Base-by-base conservation (phyloP, 441 rosid genomes). In the Pelargonium exstipulatum region DNA sequence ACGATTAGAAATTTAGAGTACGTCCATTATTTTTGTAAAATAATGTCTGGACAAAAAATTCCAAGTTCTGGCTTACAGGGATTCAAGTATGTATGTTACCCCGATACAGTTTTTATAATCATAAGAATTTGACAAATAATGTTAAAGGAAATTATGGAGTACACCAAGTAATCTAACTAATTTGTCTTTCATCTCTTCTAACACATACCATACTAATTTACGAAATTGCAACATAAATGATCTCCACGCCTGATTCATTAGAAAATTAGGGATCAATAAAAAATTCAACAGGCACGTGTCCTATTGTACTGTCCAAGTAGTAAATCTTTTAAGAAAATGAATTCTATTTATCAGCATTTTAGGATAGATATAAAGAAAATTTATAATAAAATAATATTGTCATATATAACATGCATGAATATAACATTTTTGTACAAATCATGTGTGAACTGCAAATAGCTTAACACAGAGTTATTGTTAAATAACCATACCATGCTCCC, bases 401-500 rank as follows among this genome's bases (percentile, higher is more conserved):
- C 42, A 37, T 5, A 13, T n/a, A 51, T 51, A 51, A 14, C 58
- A 51, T n/a, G 58, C 58, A 51, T n/a, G 58, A 51, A 5, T 5
- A n/a, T n/a, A 51, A 51, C 58, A 51, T 51, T 51, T 16, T 51
- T 14, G 6, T 0, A 51, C 18, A 14, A 51, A 51, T 51, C 58
- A 51, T 37, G 42, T 57, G 69, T 26, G 16, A 66, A 70, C 13
- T 43, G 18, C 24, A 18, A 24, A 43, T 24, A 16, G 58, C 43
- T 53, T 58, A 26, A 58, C 16, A 22, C 24, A 64, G 13, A 64
- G 62, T 45, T 60, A 0, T 40, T 6, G 64, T 12, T 40, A 61
- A 64, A 65, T 65, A 16, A 67, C 35, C 86, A 72, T 88, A 92
- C 99, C 99, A 95, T 95, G 89, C 99, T 95, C 65, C 99, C 99